Evolutionary conservation across 179 eudicot genomes (phyloP).

Genomic region (Gypsophila paniculata): DNA sequence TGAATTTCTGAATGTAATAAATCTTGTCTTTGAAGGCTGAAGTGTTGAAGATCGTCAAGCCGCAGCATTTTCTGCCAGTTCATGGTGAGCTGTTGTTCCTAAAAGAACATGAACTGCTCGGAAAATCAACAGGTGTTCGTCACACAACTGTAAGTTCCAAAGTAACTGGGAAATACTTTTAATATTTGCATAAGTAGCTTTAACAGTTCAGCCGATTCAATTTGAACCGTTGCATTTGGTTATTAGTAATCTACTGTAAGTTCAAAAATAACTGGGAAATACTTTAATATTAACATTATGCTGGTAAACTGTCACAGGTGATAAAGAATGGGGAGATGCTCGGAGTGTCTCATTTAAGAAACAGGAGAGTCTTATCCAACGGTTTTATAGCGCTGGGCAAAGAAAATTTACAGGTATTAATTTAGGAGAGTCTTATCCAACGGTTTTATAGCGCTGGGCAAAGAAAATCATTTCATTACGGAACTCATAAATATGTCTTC

Average conservation of each 20-base stretch:
- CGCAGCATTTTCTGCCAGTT: conserved; percentile 94
- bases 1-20: not conserved
- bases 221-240: not conserved
- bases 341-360: conserved; percentile 92
- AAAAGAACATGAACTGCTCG: conserved; percentile 93
- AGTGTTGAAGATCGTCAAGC: conserved; percentile 87
- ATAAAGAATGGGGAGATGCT: conserved; percentile 99
- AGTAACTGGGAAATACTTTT: not conserved
- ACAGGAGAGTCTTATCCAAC: conserved; percentile 78
- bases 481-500: conserved; percentile 17
- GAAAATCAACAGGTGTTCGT: conserved; percentile 78
- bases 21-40: conserved; percentile 60
- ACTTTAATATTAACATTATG: too few relatives aligned
- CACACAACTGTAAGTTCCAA: conserved; percentile 77
- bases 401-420: conserved; percentile 79
- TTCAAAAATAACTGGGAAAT: too few relatives aligned
- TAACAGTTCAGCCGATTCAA: not conserved
- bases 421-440: conserved; percentile 73
- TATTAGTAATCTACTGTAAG: conserved; percentile 1
- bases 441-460: conserved; percentile 82
- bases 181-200: not conserved
- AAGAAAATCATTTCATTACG: conserved; percentile 52
- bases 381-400: conserved; percentile 84
- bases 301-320: conserved; percentile 43
- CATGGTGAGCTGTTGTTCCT: conserved; percentile 94